Evolutionary conservation across 108 stramenopile species (phyloP), one percentile per base, ranked within the genome.

Genomic region (Fistulifera pelliculosa): DNA sequence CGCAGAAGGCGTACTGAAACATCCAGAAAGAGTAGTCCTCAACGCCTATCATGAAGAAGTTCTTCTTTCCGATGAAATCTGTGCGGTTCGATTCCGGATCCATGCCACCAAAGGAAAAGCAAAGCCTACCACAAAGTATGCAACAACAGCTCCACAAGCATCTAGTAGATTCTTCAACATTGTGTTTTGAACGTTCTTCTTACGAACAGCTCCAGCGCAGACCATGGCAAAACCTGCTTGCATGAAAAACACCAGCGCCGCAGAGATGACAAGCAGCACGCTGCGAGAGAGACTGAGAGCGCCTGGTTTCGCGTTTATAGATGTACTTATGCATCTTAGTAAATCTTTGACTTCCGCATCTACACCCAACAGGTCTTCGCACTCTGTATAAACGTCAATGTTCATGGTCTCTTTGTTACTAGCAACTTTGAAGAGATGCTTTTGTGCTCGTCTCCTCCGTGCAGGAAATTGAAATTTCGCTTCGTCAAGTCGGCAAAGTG

Each of bases 81-180:
- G 65, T 80, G 6, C 28, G 44, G 5, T 45, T 41, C 13, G 53
- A 35, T 51, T 54, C 55, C n/a, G 12, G 50, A 48, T 55, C 57
- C 45, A 43, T 54, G 10, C 64, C 81, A n/a, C 91, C 91, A 61
- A 70, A 81, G 0, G 86, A 86, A 47, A 92, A 73, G 80, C 86
- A 41, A 73, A 83, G 19, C 93, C 93, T 41, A 94, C 52, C 6
- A 71, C 23, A 43, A 63, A 94, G 60, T 83, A 94, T 24, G 71
- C 71, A 8, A 92, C 6, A n/a, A 83, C 75, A 7, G 76, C 90
- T 42, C 88, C 81, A 50, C 84, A 87, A 8, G 80, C 81, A 64
- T 94, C 93, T 41, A 91, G 42, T 10, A 94, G 40, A 58, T 94
- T 94, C 72, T 94, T 92, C 16, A 94, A 66, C 73, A 94, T 74